Percentiles rank a stretch among this genome's conserved stretches.
phyloP scores from a whole-genome alignment of 2,329 filamentous ascomycete genomes.

The Verticillium isaacii region DNA sequence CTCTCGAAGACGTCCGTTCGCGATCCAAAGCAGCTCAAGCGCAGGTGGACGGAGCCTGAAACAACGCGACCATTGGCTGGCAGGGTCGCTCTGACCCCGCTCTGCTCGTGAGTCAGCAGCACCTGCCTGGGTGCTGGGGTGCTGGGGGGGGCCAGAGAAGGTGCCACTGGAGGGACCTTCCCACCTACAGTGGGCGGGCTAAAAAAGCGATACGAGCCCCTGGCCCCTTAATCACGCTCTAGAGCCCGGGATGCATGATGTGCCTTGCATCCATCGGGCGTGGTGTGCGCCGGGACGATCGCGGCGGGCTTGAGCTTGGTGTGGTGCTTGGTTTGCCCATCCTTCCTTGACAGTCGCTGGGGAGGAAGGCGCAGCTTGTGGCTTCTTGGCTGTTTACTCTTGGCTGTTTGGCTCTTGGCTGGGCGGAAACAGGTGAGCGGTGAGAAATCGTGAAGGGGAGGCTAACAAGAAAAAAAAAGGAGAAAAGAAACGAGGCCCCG shows the following conservation, averaged over 20 bases:
- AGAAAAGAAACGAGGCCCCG: background rate
- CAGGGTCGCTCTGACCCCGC: background rate
- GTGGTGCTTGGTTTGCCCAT: background rate
- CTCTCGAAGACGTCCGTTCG: background rate
- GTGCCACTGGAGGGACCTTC: background rate
- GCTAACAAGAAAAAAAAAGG: background rate
- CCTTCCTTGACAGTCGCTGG: too few relatives aligned
- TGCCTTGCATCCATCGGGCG: background rate
- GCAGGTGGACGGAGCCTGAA: background rate
- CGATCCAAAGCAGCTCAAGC: background rate
- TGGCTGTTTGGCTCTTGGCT: background rate
- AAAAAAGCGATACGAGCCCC: background rate
- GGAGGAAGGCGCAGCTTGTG: background rate
- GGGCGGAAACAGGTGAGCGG: background rate
- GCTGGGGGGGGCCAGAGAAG: background rate
- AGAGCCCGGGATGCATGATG: background rate
- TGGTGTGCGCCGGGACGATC: background rate
- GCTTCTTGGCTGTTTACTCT: background rate
- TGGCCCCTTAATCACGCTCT: background rate
- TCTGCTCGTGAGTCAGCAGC: background rate
- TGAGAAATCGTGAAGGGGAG: background rate
- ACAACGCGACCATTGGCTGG: background rate
- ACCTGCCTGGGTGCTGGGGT: background rate
- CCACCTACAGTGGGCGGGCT: background rate
- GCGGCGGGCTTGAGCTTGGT: background rate